Base-by-base conservation (phyloP, 768 basidiomycete species). In the Naematelia aurantialba region DNA sequence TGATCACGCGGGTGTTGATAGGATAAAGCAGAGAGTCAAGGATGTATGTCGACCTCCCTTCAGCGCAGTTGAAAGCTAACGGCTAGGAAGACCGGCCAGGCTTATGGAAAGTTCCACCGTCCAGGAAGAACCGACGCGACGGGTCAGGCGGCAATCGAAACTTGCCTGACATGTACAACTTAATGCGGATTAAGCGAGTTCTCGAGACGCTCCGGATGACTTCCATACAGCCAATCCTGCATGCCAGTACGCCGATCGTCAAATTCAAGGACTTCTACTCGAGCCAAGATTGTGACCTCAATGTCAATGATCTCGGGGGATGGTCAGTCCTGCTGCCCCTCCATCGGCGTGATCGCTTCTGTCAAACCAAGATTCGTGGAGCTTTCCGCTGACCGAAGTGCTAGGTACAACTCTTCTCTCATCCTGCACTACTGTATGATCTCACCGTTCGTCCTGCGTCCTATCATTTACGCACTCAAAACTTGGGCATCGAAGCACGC, bases 271-370 rank as follows among this genome's bases (percentile, higher is more conserved):
- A 69, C 45, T 56, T 58, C 1, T 26, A 39, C 3, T 45, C 59
- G 19, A 56, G 59, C 13, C 46, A 54, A 50, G 51, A 60, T 13
- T 63, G 70, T 22, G 74, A 76, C 53, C 59, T 76, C 56, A 76
- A 76, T 45, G 64, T 69, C 26, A 76, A 76, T 47, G 75, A 76
- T 60, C 65, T 76, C 12, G 69, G 71, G 2, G 71, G 71, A 54
- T 73, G 71, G 71, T 72, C 22, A 61, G 70, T 60, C 27, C 11
- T 14, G 13, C 21, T 47, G 8, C 8, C 11, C 5, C 8, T 47
- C 19, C 46, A 11, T 47, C 46, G 8, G 19, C 5, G 19, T 39
- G 34, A 39, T n/a, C n/a, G 34, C 34, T 39, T 17, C 34, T 39
- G 34, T 39, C n/a, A n/a, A n/a, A n/a, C n/a, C n/a, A n/a, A n/a